Percentiles rank a stretch among this genome's conserved stretches.
Evolutionary conservation across 257 asterid genomes (phyloP).

Genomic region (Solanum clarkiae): DNA sequence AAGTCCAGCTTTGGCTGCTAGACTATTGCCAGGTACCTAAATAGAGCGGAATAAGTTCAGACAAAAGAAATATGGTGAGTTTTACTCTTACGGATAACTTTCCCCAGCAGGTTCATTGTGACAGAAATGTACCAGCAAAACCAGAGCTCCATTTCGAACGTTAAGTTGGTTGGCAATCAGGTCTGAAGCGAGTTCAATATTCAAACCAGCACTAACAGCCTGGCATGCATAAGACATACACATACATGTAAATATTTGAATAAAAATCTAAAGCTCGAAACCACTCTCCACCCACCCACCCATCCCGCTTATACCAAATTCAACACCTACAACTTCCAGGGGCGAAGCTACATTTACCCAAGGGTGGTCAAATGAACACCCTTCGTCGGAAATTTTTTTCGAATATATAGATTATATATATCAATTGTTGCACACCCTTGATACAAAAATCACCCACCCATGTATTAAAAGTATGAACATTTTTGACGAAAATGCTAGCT

Average conservation of each 20-base stretch:
- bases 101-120: neutral
- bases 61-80: neutral
- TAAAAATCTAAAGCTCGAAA: neutral
- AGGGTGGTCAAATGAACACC: too few relatives aligned
- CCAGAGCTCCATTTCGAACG: constrained; percentile 83
- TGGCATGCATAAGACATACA: neutral
- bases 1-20: constrained; percentile 71
- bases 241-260: neutral
- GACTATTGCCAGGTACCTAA: constrained; percentile 70
- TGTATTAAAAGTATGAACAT: too few relatives aligned
- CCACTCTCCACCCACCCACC: neutral
- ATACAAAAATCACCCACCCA: too few relatives aligned
- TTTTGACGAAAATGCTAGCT: too few relatives aligned
- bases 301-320: neutral
- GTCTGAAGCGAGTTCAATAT: constrained; percentile 71
- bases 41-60: neutral
- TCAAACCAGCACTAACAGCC: constrained; percentile 81
- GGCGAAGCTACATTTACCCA: too few relatives aligned
- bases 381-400: too few relatives aligned
- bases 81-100: neutral
- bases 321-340: neutral
- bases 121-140: constrained; percentile 44
- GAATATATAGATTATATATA: too few relatives aligned
- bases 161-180: constrained; percentile 78
- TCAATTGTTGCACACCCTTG: too few relatives aligned